phyloP scores from a whole-genome alignment of 2,329 filamentous ascomycete genomes.

The Epichloe typhina region DNA sequence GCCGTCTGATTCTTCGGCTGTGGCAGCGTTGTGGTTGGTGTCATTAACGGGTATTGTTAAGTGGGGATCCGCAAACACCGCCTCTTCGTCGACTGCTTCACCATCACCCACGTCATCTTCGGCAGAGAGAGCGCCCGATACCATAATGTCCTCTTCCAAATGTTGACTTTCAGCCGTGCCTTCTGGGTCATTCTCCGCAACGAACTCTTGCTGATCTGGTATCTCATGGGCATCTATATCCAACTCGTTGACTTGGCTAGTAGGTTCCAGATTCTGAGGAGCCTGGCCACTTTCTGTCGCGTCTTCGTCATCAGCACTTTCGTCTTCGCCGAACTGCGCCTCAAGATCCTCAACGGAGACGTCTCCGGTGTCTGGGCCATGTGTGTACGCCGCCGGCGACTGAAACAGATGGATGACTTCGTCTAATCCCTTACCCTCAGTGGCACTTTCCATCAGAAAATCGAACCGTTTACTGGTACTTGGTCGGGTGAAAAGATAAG shows the following conservation, averaged over 20 bases:
- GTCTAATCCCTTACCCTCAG: conserved; percentile 26
- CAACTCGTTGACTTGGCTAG: neutral
- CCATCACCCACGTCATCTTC: conserved; percentile 10
- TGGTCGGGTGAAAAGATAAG: conserved; percentile 27
- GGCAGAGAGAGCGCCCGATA: conserved; percentile 3
- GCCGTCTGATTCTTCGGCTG: neutral
- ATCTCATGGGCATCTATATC: neutral
- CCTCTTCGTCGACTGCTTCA: conserved; percentile 11
- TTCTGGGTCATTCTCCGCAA: neutral
- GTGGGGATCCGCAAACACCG: conserved; percentile 6
- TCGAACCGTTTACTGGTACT: conserved; percentile 26
- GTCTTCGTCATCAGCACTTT: conserved; percentile 10
- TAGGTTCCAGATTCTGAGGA: conserved; percentile 8
- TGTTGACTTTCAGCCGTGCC: neutral
- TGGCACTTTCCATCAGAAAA: conserved; percentile 27
- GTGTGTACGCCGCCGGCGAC: conserved; percentile 8
- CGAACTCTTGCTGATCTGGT: neutral
- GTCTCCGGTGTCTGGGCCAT: neutral
- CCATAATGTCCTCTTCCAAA: neutral
- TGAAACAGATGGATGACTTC: conserved; percentile 27
- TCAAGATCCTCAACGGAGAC: conserved; percentile 1
- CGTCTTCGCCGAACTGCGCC: conserved; percentile 10
- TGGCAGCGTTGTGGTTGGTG: neutral
- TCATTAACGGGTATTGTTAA: neutral
- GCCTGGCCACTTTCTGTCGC: conserved; percentile 9